Base-by-base conservation (phyloP, 164 flowering plant species). In the Macadamia tetraphylla region DNA sequence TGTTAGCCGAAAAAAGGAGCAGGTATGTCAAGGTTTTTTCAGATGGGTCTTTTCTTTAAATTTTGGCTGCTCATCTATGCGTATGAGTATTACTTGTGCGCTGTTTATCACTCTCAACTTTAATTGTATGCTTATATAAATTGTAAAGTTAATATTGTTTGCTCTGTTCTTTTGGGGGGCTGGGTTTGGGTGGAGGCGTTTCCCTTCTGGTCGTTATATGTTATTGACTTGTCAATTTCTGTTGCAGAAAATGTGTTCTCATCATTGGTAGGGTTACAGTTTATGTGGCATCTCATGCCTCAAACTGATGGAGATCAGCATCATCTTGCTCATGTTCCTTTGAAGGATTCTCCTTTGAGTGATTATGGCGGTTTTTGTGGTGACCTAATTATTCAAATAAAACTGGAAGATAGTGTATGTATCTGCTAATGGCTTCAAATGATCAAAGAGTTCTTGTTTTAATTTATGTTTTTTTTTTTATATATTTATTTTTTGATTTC, bases 341-440 rank as follows among this genome's bases (percentile, higher is more conserved):
- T 94, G 77, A 87, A 83, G 81, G 88, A 87, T 63, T 92, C 98
- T 75, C 97, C 97, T n/a, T 69, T 90, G 67, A 88, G 94, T 72
- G 97, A 94, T 73, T 85, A 90, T 75, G 89, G 97, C 52, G 98
- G 96, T 7, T 80, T 86, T 59, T 91, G 94, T 68, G 97, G 98
- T 29, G 93, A 94, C 73, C 75, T 88, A 51, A 81, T 82, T 77
- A 76, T 83, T 43, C 98, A 88, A 76, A 85, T 83, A 72, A 81
- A 80, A 74, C 86, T 92, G 63, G 98, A 94, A 81, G 87, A 90
- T 51, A 85, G 81, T 79, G 97, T 90, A 87, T 31, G 97, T 80
- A 14, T 63, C 31, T 65, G 18, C 62, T 53, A 7, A 3, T 57
- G 13, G 55, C 55, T 40, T 8, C 42, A 65, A 71, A 59, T 69